A percentile compares a stretch with the other conserved stretches of the same genome.
These are phyloP conservation scores for Polytrichum commune DNA, from an alignment of 225 moss, liverwort and hornwort genomes.

Conservation along the genomic window DNA sequence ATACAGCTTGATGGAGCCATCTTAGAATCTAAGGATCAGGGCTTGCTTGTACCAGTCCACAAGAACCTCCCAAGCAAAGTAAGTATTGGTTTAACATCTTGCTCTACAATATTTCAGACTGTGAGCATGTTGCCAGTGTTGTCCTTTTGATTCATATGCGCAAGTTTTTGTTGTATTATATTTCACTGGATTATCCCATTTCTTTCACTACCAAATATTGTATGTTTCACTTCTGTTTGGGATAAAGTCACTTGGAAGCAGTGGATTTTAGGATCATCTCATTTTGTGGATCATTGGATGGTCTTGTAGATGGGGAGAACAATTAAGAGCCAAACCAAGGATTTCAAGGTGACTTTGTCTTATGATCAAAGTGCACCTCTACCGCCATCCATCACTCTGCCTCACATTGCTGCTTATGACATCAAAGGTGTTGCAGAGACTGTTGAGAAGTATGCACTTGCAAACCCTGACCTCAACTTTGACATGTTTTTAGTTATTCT, in stretches of 20 bases:
- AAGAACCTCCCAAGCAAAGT: slow-evolving; percentile 96
- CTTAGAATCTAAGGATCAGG: slow-evolving; percentile 57
- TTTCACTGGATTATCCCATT: too few relatives aligned
- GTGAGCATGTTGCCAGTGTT: neutral
- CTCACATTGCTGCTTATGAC: slow-evolving; percentile 61
- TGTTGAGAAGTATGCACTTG: slow-evolving; percentile 66
- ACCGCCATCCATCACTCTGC: slow-evolving; percentile 69
- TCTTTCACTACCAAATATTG: too few relatives aligned
- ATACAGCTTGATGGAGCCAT: slow-evolving; percentile 74
- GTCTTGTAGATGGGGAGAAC: slow-evolving; percentile 68
- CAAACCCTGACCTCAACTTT: neutral
- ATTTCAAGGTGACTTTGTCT: slow-evolving; percentile 73
- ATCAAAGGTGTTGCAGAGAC: slow-evolving; percentile 78
- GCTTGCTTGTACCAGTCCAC: slow-evolving; percentile 62
- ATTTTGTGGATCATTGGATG: neutral
- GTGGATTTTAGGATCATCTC: neutral
- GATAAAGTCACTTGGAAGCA: too few relatives aligned
- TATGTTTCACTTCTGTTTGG: too few relatives aligned
- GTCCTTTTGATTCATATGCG: neutral
- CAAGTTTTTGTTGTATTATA: too few relatives aligned
- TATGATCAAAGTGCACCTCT: slow-evolving; percentile 64
- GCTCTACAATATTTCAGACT: neutral
- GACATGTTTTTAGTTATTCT: too few relatives aligned
- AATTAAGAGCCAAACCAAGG: slow-evolving; percentile 65
- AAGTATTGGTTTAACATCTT: neutral